phyloP scores from a whole-genome alignment of 768 basidiomycete genomes.

The Termitomyces sp. region DNA sequence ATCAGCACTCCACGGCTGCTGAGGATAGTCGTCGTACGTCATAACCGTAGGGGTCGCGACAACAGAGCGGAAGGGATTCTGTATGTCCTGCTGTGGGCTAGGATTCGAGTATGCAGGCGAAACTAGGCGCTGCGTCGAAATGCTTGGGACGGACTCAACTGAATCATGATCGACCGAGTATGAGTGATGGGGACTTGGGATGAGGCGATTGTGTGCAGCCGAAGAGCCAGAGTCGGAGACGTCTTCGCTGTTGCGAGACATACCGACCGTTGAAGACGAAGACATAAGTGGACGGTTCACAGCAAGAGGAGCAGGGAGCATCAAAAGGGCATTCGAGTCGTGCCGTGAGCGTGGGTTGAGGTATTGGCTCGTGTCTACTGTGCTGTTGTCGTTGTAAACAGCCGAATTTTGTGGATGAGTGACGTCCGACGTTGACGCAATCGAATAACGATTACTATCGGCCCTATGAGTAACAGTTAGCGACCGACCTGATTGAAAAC shows the following conservation, averaged over 20 bases:
- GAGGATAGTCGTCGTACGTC: conserved; percentile 14
- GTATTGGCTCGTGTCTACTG: conserved; percentile 50
- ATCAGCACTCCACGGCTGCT: conserved; percentile 26
- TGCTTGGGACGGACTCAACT: conserved; percentile 25
- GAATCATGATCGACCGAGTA: conserved; percentile 31
- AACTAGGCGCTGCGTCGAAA: conserved; percentile 22
- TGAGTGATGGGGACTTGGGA: conserved; percentile 31
- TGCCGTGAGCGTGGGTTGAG: conserved; percentile 48
- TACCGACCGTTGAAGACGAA: conserved; percentile 40
- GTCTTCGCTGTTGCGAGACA: conserved; percentile 44
- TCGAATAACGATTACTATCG: conserved; percentile 59
- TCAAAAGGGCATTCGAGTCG: conserved; percentile 66
- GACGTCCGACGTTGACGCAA: conserved; percentile 75
- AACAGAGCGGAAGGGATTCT: conserved; percentile 51
- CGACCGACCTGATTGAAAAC: neutral
- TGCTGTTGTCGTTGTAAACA: conserved; percentile 49
- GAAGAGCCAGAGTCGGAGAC: conserved; percentile 37
- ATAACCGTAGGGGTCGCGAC: conserved; percentile 29
- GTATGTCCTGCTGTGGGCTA: conserved; percentile 16
- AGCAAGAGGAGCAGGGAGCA: conserved; percentile 71
- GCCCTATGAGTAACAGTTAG: conserved; percentile 14
- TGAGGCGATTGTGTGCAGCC: conserved; percentile 34
- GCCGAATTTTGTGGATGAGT: conserved; percentile 47
- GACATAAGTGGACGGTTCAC: conserved; percentile 48
- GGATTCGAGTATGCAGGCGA: conserved; percentile 22